Conservation (phyloP, 208 protist genomes). For the Perkinsela sp. region DNA sequence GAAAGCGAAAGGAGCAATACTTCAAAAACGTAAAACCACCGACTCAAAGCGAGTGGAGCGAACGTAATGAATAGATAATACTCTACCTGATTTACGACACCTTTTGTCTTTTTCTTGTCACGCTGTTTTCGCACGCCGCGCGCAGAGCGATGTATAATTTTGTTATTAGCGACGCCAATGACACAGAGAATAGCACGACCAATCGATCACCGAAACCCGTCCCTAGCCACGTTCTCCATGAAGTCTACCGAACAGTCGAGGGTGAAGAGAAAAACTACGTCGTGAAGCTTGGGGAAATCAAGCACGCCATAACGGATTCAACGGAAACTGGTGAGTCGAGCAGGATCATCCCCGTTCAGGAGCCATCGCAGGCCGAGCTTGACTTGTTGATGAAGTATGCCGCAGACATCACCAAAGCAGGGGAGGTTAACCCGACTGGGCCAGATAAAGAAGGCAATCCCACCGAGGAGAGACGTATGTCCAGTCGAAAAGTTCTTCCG, state of each 20-base stretch:
- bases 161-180: not conserved
- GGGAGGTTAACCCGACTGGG: not conserved
- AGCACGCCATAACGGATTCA: not conserved
- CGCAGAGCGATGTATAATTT: not conserved
- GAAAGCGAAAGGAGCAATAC: too few relatives aligned
- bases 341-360: not conserved
- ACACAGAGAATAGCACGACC: not conserved
- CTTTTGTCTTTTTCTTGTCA: too few relatives aligned
- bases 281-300: not conserved
- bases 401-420: not conserved
- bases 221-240: not conserved
- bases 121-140: too few relatives aligned
- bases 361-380: not conserved
- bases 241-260: not conserved
- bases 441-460: too few relatives aligned
- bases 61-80: too few relatives aligned
- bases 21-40: too few relatives aligned
- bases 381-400: not conserved
- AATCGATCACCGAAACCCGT: not conserved
- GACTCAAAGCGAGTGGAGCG: too few relatives aligned
- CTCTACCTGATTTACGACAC: too few relatives aligned
- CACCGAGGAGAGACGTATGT: not conserved
- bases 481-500: not conserved
- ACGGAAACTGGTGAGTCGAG: not conserved
- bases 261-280: not conserved